Evolutionary conservation across 495 filamentous ascomycete genomes (phyloP), one percentile per base, ranked within the genome.

Genomic region (Xylaria curta): DNA sequence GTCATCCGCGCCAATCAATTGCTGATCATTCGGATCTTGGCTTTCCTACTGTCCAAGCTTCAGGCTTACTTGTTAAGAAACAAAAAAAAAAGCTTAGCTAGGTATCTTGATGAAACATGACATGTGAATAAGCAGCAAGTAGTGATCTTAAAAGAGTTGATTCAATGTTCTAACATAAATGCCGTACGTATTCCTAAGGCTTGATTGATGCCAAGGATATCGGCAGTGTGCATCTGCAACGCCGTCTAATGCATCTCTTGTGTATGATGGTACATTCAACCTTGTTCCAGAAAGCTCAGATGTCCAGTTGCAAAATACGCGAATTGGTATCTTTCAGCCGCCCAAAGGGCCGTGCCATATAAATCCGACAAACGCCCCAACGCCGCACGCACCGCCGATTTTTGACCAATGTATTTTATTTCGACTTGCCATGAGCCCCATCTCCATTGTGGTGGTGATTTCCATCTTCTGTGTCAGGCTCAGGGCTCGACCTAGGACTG

Each of bases 401-500:
- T 47, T 47, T 54, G 47, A 61, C 21, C 24, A 15, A 15, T 60
- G 21, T 51, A n/a, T 51, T 31, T 70, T 73, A 79, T 60, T 76
- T 76, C 21, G 72, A 75, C 66, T 77, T 87, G 73, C 58, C 74
- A 73, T 60, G 80, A 73, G 72, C 15, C 28, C 66, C 69, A 51
- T 78, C 70, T 9, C 73, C 71, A 13, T 86, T 81, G 72, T 89
- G 79, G 36, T 46, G 31, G 44, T 69, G 56, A 7, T 42, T 33
- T 17, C 62, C 44, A 62, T 70, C 46, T 28, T 86, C 81, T 28
- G 87, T 83, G 72, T 92, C 90, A 21, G 89, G 88, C 80, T 97
- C 93, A 0, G 90, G 91, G 70, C 86, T 91, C 9, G 83, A 84
- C 76, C 85, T 82, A 4, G 88, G 85, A 70, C 87, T 91, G 6